These are phyloP conservation scores for Elsinoe arachidis DNA, from an alignment of 2,329 filamentous ascomycete genomes.

Conservation along the genomic window DNA sequence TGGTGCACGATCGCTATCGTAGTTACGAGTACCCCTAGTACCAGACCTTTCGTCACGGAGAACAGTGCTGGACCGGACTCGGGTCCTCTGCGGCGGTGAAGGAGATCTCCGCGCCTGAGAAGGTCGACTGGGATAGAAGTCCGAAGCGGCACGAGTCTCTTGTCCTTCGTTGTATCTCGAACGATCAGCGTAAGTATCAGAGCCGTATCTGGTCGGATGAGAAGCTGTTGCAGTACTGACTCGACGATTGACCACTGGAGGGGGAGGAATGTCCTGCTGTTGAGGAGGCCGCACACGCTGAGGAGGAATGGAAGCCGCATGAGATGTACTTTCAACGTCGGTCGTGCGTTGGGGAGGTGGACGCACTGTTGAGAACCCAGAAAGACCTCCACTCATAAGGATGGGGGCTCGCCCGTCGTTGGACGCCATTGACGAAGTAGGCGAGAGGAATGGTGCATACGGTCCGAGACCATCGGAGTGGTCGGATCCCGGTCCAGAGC, in stretches of 20 bases:
- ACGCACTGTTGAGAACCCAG: slow-evolving; percentile 2
- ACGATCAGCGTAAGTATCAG: background rate
- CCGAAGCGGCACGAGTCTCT: background rate
- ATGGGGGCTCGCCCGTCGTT: background rate
- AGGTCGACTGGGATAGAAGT: background rate
- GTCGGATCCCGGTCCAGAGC: background rate
- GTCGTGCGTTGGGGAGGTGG: background rate
- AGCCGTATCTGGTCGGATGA: background rate
- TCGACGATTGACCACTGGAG: background rate
- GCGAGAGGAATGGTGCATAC: slow-evolving; percentile 2
- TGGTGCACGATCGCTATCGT: background rate
- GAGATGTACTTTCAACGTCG: background rate
- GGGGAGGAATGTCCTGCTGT: background rate
- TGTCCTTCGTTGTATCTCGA: background rate
- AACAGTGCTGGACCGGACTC: background rate
- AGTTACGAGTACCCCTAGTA: background rate
- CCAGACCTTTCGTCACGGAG: background rate
- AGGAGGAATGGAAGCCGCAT: background rate
- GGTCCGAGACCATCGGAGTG: slow-evolving; percentile 4
- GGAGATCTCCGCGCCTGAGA: background rate
- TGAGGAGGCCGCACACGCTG: background rate
- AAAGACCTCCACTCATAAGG: slow-evolving; percentile 5
- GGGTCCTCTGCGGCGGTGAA: background rate
- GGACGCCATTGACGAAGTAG: background rate
- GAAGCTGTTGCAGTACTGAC: background rate